Base-by-base conservation (phyloP, 164 flowering plant species). In the Brasenia schreberi region DNA sequence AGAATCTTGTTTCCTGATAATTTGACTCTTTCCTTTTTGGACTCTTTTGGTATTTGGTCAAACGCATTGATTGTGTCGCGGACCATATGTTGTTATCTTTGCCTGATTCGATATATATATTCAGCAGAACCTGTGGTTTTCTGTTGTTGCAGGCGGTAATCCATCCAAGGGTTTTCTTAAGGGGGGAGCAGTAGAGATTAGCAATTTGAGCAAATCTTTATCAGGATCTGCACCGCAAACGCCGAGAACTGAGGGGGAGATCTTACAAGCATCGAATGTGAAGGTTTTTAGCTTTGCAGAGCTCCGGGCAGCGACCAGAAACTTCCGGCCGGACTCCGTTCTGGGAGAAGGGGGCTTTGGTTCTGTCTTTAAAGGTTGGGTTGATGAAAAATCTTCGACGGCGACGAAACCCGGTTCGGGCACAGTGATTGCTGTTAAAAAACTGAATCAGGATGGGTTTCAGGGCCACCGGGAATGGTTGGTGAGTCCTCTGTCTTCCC, bases 311-410 rank as follows among this genome's bases (percentile, higher is more conserved):
- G 86, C 96, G 65, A 90, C 96, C 10, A 74, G 94, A 74, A 90
- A 88, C 76, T 90, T 90, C 76, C 83, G 96, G 0, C 96, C 96
- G 0, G 96, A 90, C 61, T 87, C 90, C 77, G 87, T 87, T 64
- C 65, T 90, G 72, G 96, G 96, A n/a, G 92, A 86, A 79, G 94
- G 96, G 61, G 96, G 96, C 5, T 90, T 90, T 62, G 96, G 96
- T 42, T 85, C 85, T 19, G 96, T 90, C 18, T 90, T 87, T 49
- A 88, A 90, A 65, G 96, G 96, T 0, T 90, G 96, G 96, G 78
- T 90, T 65, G 92, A 90, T 76, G 87, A 87, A 72, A 52, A 81
- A 39, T 59, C 90, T 5, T 74, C 80, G 43, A 68, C 83, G 7
- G 82, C 92, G 56, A 72, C 89, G 43, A 87, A 66, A 71, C 90